Conservation (phyloP, 1,139 yeast species). For the Chernovozyma sophiae-reginae region DNA sequence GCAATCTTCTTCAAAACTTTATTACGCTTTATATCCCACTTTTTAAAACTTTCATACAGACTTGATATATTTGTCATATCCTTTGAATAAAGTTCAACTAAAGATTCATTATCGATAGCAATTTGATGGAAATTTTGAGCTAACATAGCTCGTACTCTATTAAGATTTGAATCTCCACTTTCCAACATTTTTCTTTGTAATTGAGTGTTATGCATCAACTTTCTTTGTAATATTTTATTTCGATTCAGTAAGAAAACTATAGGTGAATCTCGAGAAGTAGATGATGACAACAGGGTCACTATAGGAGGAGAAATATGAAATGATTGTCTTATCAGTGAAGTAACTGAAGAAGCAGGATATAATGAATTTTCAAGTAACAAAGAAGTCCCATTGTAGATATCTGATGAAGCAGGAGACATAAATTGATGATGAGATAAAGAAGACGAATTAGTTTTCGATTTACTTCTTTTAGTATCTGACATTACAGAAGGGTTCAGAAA, state of each 20-base stretch:
- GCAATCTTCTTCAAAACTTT: slow-evolving; percentile 32
- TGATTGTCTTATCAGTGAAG: neutral
- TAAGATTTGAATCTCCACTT: slow-evolving; percentile 31
- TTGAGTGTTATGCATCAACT: slow-evolving; percentile 18
- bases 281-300: neutral
- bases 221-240: slow-evolving; percentile 19
- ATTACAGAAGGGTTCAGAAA: slow-evolving; percentile 19
- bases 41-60: slow-evolving; percentile 31
- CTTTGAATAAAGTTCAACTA: slow-evolving; percentile 45
- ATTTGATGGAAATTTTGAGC: slow-evolving; percentile 29
- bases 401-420: neutral
- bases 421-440: slow-evolving; percentile 19
- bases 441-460: slow-evolving; percentile 72
- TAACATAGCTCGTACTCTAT: slow-evolving; percentile 24
- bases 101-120: slow-evolving; percentile 42
- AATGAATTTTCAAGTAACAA: neutral
- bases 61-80: slow-evolving; percentile 29
- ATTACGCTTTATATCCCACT: slow-evolving; percentile 43
- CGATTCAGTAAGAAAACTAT: slow-evolving; percentile 29
- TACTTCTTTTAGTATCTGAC: slow-evolving; percentile 28
- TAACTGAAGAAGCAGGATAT: neutral
- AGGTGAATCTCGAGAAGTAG: slow-evolving; percentile 19
- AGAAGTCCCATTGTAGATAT: neutral
- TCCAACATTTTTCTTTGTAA: slow-evolving; percentile 21
- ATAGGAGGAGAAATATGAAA: neutral